phyloP scores from a whole-genome alignment of 2,329 filamentous ascomycete genomes.

The Hawksworthiomyces lignivorus region DNA sequence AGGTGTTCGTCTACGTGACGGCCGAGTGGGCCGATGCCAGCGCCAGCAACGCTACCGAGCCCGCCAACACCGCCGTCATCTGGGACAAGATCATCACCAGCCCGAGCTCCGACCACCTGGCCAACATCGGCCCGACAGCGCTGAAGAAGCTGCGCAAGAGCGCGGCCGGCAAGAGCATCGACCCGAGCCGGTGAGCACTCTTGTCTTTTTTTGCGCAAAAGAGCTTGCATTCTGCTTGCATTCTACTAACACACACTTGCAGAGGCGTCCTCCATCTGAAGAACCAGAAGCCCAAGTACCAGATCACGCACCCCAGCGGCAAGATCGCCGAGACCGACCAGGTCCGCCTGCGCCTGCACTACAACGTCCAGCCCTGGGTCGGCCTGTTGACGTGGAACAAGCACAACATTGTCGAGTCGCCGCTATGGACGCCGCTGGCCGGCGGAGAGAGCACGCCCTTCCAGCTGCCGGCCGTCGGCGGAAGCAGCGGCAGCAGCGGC shows the following conservation, averaged over 20 bases:
- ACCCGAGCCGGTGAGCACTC: constrained; percentile 43
- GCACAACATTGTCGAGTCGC: constrained; percentile 20
- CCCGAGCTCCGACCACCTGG: constrained; percentile 54
- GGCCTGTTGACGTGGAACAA: constrained; percentile 79
- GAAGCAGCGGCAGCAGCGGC: neutral
- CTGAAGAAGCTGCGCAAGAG: constrained; percentile 56
- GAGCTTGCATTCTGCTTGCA: neutral
- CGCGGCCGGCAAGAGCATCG: constrained; percentile 51
- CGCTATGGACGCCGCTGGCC: constrained; percentile 54
- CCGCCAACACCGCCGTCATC: constrained; percentile 69
- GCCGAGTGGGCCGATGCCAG: constrained; percentile 56
- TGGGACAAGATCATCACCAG: constrained; percentile 93
- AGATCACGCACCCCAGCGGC: constrained; percentile 83
- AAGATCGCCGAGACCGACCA: constrained; percentile 66
- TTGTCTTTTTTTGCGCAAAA: too few relatives aligned
- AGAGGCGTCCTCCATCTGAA: constrained; percentile 69
- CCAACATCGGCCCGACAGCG: constrained; percentile 51
- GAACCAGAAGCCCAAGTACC: constrained; percentile 91
- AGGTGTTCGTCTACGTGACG: constrained; percentile 93
- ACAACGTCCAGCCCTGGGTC: constrained; percentile 98
- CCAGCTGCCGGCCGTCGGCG: constrained; percentile 48
- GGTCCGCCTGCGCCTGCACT: constrained; percentile 74
- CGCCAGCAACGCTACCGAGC: constrained; percentile 25
- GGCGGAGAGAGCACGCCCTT: constrained; percentile 60
- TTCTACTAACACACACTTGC: constrained; percentile 4